A percentile compares a stretch with the other conserved stretches of the same genome.
Conservation (phyloP, 2,329 filamentous ascomycete genomes). For the Myriangium duriaei region DNA sequence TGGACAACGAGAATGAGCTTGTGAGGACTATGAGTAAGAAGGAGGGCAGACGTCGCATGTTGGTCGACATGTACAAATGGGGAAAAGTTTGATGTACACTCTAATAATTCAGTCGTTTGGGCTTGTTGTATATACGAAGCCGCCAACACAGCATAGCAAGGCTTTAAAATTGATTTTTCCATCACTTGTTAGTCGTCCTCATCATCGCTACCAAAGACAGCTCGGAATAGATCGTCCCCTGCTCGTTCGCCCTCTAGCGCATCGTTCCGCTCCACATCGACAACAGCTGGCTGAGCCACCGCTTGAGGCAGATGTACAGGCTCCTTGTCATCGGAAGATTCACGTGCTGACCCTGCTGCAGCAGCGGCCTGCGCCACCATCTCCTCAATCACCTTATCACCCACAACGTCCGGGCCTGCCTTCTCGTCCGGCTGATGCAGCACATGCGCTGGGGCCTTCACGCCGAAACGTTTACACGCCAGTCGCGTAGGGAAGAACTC, state of each 20-base stretch:
- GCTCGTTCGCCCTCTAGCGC: conserved; percentile 62
- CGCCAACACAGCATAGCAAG: no score
- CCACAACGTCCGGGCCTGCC: conserved; percentile 33
- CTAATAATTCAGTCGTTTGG: no score
- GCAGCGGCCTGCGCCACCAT: conserved; percentile 29
- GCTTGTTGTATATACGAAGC: no score
- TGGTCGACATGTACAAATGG: conserved; percentile 20
- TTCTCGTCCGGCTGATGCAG: conserved; percentile 35
- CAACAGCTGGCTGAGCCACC: conserved; percentile 20
- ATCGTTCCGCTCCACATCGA: conserved; percentile 67
- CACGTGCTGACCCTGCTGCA: conserved; percentile 11
- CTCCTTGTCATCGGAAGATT: conserved; percentile 12
- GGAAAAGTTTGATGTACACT: conserved; percentile 18
- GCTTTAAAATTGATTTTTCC: no score
- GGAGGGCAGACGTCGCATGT: conserved; percentile 18
- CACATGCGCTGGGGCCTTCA: conserved; percentile 62
- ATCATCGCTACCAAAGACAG: conserved; percentile 79
- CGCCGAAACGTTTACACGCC: conserved; percentile 89
- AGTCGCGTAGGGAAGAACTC: conserved; percentile 72
- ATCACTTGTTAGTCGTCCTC: conserved; percentile 20
- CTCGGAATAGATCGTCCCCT: conserved; percentile 70
- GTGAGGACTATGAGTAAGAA: conserved; percentile 14
- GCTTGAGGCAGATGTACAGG: conserved; percentile 6
- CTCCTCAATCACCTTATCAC: conserved; percentile 42
- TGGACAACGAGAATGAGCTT: conserved; percentile 14